These are phyloP conservation scores for Chlamydomonas eustigma DNA, from an alignment of 139 green algal species.

Conservation along the genomic window DNA sequence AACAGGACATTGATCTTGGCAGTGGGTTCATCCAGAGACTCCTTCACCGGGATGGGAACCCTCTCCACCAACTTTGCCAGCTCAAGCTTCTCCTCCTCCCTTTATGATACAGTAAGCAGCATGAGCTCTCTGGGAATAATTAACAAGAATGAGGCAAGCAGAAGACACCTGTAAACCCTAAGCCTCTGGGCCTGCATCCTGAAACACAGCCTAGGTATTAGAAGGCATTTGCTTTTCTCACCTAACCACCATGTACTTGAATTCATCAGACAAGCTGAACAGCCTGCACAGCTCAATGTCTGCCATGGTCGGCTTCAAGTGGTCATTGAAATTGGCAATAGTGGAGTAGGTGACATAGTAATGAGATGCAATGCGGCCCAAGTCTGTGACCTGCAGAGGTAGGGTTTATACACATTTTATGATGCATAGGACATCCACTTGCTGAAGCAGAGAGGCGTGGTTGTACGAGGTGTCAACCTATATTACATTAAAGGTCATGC, in stretches of 20 bases:
- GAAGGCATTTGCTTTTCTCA: slow-evolving; percentile 99
- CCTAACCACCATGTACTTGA: slow-evolving; percentile 71
- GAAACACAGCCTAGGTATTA: background rate
- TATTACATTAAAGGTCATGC: too few species aligned
- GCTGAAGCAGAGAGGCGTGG: too few species aligned
- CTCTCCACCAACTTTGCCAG: slow-evolving; percentile 96
- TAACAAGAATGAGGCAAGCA: too few species aligned
- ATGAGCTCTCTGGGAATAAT: too few species aligned
- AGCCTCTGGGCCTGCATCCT: too few species aligned
- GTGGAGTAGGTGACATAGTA: slow-evolving; percentile 97
- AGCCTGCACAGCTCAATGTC: slow-evolving; percentile 97
- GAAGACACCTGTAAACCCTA: too few species aligned
- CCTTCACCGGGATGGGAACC: slow-evolving; percentile 98
- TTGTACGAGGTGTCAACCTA: too few species aligned
- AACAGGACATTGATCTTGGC: slow-evolving; percentile 98
- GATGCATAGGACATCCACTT: too few species aligned
- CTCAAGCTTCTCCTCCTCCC: slow-evolving; percentile 98
- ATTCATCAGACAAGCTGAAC: slow-evolving; percentile 90
- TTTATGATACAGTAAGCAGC: too few species aligned
- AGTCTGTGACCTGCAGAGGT: slow-evolving; percentile 79
- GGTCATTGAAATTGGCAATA: slow-evolving; percentile 92
- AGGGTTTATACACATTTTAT: too few species aligned
- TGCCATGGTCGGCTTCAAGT: slow-evolving; percentile 94
- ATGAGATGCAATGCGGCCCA: slow-evolving; percentile 92
- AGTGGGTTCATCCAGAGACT: slow-evolving; percentile 91